These are phyloP conservation scores for Taxawa tesnikishii DNA, from an alignment of 2,329 filamentous ascomycete species.

Conservation along the genomic window DNA sequence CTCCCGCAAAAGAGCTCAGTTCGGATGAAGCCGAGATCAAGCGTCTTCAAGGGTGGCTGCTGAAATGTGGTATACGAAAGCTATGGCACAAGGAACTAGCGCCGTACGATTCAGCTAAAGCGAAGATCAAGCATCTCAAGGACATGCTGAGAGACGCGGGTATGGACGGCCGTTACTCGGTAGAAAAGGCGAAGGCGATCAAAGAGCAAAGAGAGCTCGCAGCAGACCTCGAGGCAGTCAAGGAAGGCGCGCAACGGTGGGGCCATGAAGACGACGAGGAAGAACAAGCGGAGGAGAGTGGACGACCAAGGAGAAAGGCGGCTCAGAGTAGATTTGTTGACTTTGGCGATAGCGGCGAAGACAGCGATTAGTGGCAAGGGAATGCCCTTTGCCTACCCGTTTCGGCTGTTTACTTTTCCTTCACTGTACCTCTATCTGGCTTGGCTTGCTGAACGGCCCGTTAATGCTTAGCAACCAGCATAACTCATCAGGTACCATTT, in stretches of 20 bases:
- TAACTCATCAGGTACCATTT: no score
- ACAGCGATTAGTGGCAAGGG: slow-evolving; percentile 13
- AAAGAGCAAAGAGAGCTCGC: slow-evolving; percentile 75
- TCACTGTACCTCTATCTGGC: no score
- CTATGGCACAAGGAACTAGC: slow-evolving; percentile 82
- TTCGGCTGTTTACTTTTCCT: no score
- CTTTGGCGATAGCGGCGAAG: slow-evolving; percentile 22
- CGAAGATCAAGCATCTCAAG: slow-evolving; percentile 73
- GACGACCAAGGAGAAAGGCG: slow-evolving; percentile 9
- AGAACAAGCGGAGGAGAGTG: slow-evolving; percentile 8
- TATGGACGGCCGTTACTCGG: slow-evolving; percentile 80
- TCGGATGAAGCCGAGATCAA: slow-evolving; percentile 74
- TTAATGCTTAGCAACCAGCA: no score
- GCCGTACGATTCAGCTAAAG: slow-evolving; percentile 57
- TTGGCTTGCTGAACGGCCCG: no score
- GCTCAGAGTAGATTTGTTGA: slow-evolving; percentile 20
- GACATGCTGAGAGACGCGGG: slow-evolving; percentile 67
- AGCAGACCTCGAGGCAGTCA: slow-evolving; percentile 73
- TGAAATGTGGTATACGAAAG: slow-evolving; percentile 86
- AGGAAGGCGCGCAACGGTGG: slow-evolving; percentile 71
- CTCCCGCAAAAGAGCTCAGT: slow-evolving; percentile 24
- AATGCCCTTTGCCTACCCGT: no score
- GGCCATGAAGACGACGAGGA: slow-evolving; percentile 34
- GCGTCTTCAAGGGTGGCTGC: slow-evolving; percentile 69
- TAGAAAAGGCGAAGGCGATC: slow-evolving; percentile 73